Percentiles rank a stretch among this genome's conserved stretches.
Conservation (phyloP, 2,329 filamentous ascomycete species). For the Neonectria coccinea region DNA sequence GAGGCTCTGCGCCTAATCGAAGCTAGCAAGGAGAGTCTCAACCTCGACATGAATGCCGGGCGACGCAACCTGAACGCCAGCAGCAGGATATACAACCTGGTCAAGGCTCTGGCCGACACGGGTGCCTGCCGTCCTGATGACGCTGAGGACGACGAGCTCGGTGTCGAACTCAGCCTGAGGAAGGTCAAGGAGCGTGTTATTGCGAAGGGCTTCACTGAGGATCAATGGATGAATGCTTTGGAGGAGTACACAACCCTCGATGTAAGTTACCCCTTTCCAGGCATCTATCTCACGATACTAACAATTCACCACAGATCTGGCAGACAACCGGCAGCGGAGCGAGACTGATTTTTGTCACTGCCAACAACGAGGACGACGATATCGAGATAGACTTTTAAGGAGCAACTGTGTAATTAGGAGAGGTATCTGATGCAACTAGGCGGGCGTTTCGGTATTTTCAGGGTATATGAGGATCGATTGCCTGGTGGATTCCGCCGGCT, state of each 20-base stretch:
- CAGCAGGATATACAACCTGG: slow-evolving; percentile 94
- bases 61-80: slow-evolving; percentile 81
- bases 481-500: slow-evolving; percentile 30
- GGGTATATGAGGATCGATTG: slow-evolving; percentile 37
- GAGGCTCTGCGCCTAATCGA: slow-evolving; percentile 92
- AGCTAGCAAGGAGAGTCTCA: slow-evolving; percentile 91
- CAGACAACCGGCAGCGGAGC: slow-evolving; percentile 79
- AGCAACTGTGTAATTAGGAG: slow-evolving; percentile 33
- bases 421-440: slow-evolving; percentile 37
- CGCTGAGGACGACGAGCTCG: slow-evolving; percentile 64
- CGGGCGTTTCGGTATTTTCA: slow-evolving; percentile 50
- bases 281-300: slow-evolving; percentile 48
- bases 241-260: slow-evolving; percentile 90
- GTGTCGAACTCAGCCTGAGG: slow-evolving; percentile 82
- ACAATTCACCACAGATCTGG: slow-evolving; percentile 71
- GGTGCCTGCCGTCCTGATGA: slow-evolving; percentile 85
- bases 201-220: slow-evolving; percentile 95
- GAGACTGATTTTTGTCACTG: slow-evolving; percentile 77
- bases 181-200: slow-evolving; percentile 92
- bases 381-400: slow-evolving; percentile 60
- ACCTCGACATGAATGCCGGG: slow-evolving; percentile 72
- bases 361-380: slow-evolving; percentile 61
- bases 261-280: slow-evolving; percentile 72
- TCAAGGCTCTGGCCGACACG: slow-evolving; percentile 86
- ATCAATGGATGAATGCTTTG: slow-evolving; percentile 88